These are phyloP conservation scores for Eutypa lata DNA, from an alignment of 2,329 filamentous ascomycete genomes.

Conservation along the genomic window DNA sequence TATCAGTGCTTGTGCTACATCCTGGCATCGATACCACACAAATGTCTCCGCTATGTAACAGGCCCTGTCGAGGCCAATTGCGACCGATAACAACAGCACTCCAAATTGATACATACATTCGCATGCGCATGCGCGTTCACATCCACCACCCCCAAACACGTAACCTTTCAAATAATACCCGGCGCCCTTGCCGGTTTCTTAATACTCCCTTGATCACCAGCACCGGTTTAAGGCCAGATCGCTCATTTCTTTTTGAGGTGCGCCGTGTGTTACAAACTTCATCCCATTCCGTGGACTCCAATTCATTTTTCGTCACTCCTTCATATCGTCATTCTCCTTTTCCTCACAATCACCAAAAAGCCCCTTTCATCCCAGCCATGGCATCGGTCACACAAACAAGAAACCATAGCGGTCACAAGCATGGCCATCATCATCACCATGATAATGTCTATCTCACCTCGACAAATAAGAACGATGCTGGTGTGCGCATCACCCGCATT, in stretches of 20 bases:
- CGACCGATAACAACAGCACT: neutral
- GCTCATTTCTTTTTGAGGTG: constrained; percentile 9
- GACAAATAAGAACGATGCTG: constrained; percentile 83
- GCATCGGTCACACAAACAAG: constrained; percentile 42
- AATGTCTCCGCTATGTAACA: neutral
- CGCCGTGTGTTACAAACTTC: constrained; percentile 20
- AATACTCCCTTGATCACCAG: neutral
- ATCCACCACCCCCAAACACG: too few relatives aligned
- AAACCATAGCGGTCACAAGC: constrained; percentile 50
- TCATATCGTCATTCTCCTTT: constrained; percentile 6
- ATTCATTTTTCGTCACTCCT: constrained; percentile 13
- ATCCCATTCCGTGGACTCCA: constrained; percentile 5
- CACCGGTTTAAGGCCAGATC: constrained; percentile 18
- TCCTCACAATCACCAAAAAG: constrained; percentile 5
- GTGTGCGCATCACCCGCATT: constrained; percentile 88
- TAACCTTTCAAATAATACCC: neutral
- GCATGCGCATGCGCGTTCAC: neutral
- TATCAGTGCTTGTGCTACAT: too few relatives aligned
- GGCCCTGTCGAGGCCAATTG: neutral
- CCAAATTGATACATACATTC: too few relatives aligned
- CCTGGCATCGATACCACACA: too few relatives aligned
- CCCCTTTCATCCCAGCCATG: constrained; percentile 25
- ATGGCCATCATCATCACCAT: constrained; percentile 71
- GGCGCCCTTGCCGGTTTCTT: neutral
- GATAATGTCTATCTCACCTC: constrained; percentile 82